phyloP scores from a whole-genome alignment of 495 filamentous ascomycete species.

The Evernia prunastri region DNA sequence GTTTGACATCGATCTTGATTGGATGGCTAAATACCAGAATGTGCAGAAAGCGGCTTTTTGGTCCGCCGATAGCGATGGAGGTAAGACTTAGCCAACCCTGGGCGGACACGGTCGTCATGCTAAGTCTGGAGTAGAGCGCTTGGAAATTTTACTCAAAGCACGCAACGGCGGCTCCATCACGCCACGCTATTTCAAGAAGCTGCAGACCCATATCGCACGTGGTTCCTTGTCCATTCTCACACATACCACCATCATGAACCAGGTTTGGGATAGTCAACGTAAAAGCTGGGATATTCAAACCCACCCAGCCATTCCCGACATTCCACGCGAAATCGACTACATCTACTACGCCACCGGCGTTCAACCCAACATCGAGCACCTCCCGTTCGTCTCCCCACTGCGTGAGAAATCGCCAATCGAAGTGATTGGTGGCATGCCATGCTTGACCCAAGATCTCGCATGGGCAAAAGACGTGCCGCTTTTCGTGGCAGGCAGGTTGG shows the following conservation, averaged over 20 bases:
- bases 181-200: constrained; percentile 48
- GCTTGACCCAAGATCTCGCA: constrained; percentile 56
- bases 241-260: constrained; percentile 40
- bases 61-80: constrained; percentile 52
- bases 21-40: constrained; percentile 65
- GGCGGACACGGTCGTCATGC: background rate
- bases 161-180: constrained; percentile 59
- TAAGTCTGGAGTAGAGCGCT: constrained; percentile 38
- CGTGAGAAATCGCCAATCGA: constrained; percentile 47
- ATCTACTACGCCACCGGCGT: constrained; percentile 60
- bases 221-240: constrained; percentile 44
- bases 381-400: constrained; percentile 47
- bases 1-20: constrained; percentile 56
- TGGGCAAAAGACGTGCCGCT: constrained; percentile 55
- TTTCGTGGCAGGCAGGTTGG: constrained; percentile 55
- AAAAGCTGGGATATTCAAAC: constrained; percentile 47
- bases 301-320: constrained; percentile 41
- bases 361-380: constrained; percentile 41
- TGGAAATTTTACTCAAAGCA: constrained; percentile 49
- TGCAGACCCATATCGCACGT: constrained; percentile 43
- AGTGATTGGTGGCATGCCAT: constrained; percentile 49
- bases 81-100: constrained; percentile 21
- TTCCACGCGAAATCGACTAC: constrained; percentile 50
- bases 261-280: constrained; percentile 32
- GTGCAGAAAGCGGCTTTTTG: constrained; percentile 56